Conservation (phyloP, 768 basidiomycete genomes). For the Leucosporidium yakuticum region DNA sequence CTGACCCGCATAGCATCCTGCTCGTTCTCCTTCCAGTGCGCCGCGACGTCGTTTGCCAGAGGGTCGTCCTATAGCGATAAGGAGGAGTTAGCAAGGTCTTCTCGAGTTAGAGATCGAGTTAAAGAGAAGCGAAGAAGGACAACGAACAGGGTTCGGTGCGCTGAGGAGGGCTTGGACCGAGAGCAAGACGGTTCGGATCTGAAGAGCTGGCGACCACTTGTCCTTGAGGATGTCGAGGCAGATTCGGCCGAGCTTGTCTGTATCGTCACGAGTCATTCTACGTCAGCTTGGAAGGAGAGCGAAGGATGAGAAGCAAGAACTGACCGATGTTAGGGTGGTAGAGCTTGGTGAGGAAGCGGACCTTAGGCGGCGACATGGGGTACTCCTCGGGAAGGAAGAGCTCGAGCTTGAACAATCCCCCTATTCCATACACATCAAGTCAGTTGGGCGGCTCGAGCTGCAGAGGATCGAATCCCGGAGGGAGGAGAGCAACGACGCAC, state of each 20-base stretch:
- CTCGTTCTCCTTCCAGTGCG: constrained; percentile 98
- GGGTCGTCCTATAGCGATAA: constrained; percentile 59
- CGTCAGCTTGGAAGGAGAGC: not conserved
- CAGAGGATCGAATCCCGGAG: no score
- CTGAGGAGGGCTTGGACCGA: constrained; percentile 95
- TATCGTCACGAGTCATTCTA: not conserved
- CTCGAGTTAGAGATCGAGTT: no score
- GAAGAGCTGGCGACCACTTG: constrained; percentile 98
- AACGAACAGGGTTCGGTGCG: constrained; percentile 74
- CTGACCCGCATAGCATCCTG: constrained; percentile 85
- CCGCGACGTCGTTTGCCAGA: constrained; percentile 81
- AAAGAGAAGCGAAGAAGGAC: not conserved
- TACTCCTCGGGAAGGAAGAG: constrained; percentile 98
- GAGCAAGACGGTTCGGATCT: constrained; percentile 94
- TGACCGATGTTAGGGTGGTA: constrained; percentile 92
- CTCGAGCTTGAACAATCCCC: constrained; percentile 89
- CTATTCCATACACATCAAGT: constrained; percentile 45
- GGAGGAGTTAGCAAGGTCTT: not conserved
- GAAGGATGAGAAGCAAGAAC: constrained; percentile 39
- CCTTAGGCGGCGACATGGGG: constrained; percentile 98
- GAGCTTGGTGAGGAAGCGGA: constrained; percentile 58
- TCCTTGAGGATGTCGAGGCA: constrained; percentile 99
- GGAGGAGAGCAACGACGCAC: constrained; percentile 48
- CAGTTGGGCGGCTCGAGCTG: not conserved
- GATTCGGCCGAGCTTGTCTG: constrained; percentile 97